These are phyloP conservation scores for Melampsora occidentalis DNA, from an alignment of 1,284 basidiomycete genomes.

Conservation along the genomic window DNA sequence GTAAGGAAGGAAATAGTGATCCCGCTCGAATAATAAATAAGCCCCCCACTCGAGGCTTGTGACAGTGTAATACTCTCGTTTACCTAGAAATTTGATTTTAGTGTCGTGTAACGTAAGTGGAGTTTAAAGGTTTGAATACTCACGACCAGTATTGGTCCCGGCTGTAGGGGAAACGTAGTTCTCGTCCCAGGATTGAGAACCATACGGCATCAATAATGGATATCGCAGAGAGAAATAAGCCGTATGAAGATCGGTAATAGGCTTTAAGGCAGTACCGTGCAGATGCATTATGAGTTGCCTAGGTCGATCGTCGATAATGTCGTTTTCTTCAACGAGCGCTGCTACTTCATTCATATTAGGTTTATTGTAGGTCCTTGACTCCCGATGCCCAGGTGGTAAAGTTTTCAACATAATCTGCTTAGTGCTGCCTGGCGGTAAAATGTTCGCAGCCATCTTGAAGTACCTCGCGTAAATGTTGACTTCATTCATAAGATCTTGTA, in stretches of 20 bases:
- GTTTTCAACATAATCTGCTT: not conserved
- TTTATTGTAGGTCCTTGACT: not conserved
- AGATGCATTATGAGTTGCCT: not conserved
- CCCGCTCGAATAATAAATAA: not conserved
- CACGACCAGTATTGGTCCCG: not conserved
- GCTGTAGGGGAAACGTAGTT: not conserved
- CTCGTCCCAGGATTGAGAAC: not conserved
- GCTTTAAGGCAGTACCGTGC: too few relatives aligned
- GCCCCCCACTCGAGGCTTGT: not conserved
- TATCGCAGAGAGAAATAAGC: slow-evolving; percentile 3
- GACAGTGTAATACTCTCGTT: not conserved
- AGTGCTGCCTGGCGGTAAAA: too few relatives aligned
- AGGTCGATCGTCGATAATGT: not conserved
- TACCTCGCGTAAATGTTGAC: too few relatives aligned
- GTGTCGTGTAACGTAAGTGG: too few relatives aligned
- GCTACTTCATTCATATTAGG: not conserved
- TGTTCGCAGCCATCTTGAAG: too few relatives aligned
- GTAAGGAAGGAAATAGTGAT: not conserved
- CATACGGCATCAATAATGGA: slow-evolving; percentile 12
- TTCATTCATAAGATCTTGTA: too few relatives aligned
- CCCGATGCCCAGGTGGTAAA: not conserved
- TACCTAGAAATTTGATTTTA: not conserved
- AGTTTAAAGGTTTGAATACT: not conserved
- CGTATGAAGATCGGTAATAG: too few relatives aligned
- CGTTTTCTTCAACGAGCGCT: not conserved